Base-by-base conservation (phyloP, 169 alveolate species). In the Plasmodium reichenowi region DNA sequence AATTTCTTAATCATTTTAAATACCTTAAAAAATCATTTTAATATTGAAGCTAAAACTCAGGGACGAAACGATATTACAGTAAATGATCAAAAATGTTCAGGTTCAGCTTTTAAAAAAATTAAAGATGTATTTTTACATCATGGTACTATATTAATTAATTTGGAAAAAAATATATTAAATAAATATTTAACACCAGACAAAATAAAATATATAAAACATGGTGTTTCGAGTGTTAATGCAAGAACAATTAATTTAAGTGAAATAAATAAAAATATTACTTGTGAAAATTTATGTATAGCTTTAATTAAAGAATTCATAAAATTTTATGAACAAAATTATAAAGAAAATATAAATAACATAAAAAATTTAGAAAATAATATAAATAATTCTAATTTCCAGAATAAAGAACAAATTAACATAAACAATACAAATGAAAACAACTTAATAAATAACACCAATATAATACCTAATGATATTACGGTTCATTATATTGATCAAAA, bases 41-140 rank as follows among this genome's bases (percentile, higher is more conserved):
- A 94, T 7, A 76, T 94, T 20, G 87, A 91, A 13, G 96, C 97
- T 32, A 92, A 93, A 52, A 89, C 94, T 20, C 92, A 95, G 10
- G 98, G 99, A 26, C 96, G 99, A 89, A 96, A 97, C 88, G 99
- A 97, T 73, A 88, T 97, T n/a, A 72, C 93, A 45, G 97, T 95
- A 26, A 93, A 94, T 60, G 97, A 95, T 7, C 91, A 83, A 45
- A 97, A 97, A 92, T 91, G 96, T 47, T 96, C 98, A 32, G 99
- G 99, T 7, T 94, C 98, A 15, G 99, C 99, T 12, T 97, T 96
- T 88, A 96, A 97, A 85, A 80, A 95, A n/a, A 74, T 93, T 22
- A 92, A 78, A 13, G 93, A 94, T 60, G 97, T 95, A 24, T 88
- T 97, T 1, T 88, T 97, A n/a, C 99, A 97, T 74, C 99, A 97